Conservation (phyloP, 331 rosid species). For the Quercus phellos region DNA sequence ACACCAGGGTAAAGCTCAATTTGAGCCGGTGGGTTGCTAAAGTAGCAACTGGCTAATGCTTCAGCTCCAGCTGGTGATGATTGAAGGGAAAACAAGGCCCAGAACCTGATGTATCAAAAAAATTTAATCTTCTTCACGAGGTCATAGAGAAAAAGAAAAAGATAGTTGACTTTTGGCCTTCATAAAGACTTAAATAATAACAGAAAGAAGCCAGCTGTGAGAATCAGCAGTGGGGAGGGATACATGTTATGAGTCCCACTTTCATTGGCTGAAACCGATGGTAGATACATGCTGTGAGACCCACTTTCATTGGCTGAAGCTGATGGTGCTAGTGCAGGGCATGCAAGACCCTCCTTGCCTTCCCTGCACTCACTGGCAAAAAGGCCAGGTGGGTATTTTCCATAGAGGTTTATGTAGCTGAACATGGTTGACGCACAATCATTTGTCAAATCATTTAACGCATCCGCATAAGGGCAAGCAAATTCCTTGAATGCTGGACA, state of each 20-base stretch:
- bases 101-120: slow-evolving; percentile 12
- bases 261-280: background rate
- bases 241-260: slow-evolving; percentile 24
- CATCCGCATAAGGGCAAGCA: slow-evolving; percentile 76
- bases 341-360: slow-evolving; percentile 64
- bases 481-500: slow-evolving; percentile 65
- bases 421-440: slow-evolving; percentile 92
- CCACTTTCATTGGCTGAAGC: slow-evolving; percentile 21
- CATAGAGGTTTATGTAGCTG: slow-evolving; percentile 89
- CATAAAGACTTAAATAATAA: slow-evolving; percentile 29
- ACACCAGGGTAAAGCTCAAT: too few species aligned
- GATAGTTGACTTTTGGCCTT: background rate
- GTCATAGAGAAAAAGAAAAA: slow-evolving; percentile 1
- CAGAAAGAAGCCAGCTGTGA: slow-evolving; percentile 34
- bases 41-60: too few species aligned
- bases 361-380: slow-evolving; percentile 71
- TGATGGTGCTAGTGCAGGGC: slow-evolving; percentile 67
- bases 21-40: too few species aligned
- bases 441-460: slow-evolving; percentile 60
- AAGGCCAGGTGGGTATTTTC: slow-evolving; percentile 93
- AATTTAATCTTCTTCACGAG: background rate
- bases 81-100: slow-evolving; percentile 3
- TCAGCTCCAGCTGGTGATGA: slow-evolving; percentile 9
- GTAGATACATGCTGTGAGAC: slow-evolving; percentile 13
- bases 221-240: slow-evolving; percentile 37